A percentile compares a stretch with the other conserved stretches of the same genome.
Conservation (phyloP, 495 filamentous ascomycete species). For the Rhizodiscina lignyota region DNA sequence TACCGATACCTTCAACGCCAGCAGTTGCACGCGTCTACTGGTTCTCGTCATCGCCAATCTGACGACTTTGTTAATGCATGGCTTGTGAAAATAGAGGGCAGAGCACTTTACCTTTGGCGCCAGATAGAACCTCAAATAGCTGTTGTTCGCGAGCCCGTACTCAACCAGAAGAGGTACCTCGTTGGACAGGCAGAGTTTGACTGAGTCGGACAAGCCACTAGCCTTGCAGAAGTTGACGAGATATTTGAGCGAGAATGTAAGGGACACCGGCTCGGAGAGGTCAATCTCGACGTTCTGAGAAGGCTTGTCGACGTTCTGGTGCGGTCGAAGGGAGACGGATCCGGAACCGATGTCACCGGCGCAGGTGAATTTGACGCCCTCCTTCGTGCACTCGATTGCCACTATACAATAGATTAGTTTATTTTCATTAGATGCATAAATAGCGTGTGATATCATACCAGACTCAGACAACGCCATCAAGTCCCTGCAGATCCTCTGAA, state of each 20-base stretch:
- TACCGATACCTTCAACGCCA: no score
- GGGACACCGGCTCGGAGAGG: constrained; percentile 77
- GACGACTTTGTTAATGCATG: no score
- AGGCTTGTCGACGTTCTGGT: constrained; percentile 84
- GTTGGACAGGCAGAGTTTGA: constrained; percentile 84
- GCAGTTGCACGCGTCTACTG: no score
- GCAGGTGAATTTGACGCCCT: constrained; percentile 92
- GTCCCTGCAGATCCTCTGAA: constrained; percentile 88
- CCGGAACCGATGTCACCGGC: constrained; percentile 91
- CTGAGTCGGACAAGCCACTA: constrained; percentile 58
- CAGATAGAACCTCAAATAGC: constrained; percentile 90
- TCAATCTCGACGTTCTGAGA: constrained; percentile 73
- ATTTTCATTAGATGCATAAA: background rate
- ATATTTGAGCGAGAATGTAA: constrained; percentile 99
- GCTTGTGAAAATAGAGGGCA: background rate
- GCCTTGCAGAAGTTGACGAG: constrained; percentile 99
- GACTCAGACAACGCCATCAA: constrained; percentile 84
- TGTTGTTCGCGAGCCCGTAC: constrained; percentile 65
- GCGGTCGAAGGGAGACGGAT: constrained; percentile 74
- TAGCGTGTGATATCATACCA: constrained; percentile 33
- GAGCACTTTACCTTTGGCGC: constrained; percentile 63
- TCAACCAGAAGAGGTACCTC: constrained; percentile 95
- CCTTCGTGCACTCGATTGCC: constrained; percentile 89
- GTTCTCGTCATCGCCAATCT: no score
- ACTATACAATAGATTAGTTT: constrained; percentile 33